These are phyloP conservation scores for Penicillium sp. DNA, from an alignment of 2,329 filamentous ascomycete species.

Conservation along the genomic window DNA sequence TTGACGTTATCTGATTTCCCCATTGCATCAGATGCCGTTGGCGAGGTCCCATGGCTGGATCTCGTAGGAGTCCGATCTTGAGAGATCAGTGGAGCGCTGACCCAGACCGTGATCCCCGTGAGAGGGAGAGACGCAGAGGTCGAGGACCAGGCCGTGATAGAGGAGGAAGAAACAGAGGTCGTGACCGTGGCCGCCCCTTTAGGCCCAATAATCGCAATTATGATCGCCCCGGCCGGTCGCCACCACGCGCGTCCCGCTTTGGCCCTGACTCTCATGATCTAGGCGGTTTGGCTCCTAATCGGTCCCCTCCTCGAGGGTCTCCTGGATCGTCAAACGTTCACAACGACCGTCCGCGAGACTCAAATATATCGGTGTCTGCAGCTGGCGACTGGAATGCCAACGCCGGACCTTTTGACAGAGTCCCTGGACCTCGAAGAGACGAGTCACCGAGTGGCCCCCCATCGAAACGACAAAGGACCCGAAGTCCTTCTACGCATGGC, in stretches of 20 bases:
- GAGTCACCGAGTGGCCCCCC: conserved; percentile 32
- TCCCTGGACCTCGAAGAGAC: conserved; percentile 25
- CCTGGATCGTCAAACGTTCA: conserved; percentile 25
- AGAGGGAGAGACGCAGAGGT: conserved; percentile 39
- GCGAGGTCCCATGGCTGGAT: conserved; percentile 48
- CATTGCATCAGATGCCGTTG: conserved; percentile 42
- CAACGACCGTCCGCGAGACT: conserved; percentile 22
- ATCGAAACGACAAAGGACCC: conserved; percentile 41
- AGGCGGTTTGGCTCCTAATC: conserved; percentile 30
- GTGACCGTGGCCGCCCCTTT: conserved; percentile 37
- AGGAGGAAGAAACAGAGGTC: conserved; percentile 41
- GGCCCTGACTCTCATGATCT: conserved; percentile 31
- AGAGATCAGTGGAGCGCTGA: conserved; percentile 50
- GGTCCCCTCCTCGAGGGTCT: conserved; percentile 27
- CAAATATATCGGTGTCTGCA: conserved; percentile 22
- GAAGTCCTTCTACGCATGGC: conserved; percentile 40
- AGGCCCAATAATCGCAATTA: conserved; percentile 35
- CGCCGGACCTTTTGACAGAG: conserved; percentile 22
- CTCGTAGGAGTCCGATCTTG: conserved; percentile 49
- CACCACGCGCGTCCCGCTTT: conserved; percentile 33
- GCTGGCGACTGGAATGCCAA: conserved; percentile 19
- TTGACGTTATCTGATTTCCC: conserved; percentile 7
- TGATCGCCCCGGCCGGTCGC: conserved; percentile 42
- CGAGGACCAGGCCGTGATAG: conserved; percentile 40
- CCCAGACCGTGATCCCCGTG: conserved; percentile 40